Percentiles rank a stretch among this genome's conserved stretches.
Conservation (phyloP, 331 rosid species). For the Dryas integrifolia region DNA sequence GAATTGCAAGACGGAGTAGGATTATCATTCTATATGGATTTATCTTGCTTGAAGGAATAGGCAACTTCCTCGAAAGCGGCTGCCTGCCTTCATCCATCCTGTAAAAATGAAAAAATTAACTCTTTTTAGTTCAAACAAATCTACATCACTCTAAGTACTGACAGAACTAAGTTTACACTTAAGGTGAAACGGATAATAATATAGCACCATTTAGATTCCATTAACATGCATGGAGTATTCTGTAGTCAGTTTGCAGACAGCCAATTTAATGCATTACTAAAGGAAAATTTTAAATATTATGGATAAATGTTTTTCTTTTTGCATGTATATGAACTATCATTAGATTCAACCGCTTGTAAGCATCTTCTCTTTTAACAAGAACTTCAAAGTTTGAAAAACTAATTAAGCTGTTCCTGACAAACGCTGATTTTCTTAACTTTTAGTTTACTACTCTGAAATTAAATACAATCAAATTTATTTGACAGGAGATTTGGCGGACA, state of each 20-base stretch:
- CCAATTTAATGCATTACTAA: too few relatives aligned
- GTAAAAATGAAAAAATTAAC: conserved; percentile 12
- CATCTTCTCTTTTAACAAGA: not conserved
- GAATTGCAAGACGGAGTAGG: conserved; percentile 56
- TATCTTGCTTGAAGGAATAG: conserved; percentile 62
- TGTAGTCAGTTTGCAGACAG: not conserved
- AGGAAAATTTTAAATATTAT: not conserved
- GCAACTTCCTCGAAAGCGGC: conserved; percentile 69
- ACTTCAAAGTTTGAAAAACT: not conserved
- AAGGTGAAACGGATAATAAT: not conserved
- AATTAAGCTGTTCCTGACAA: not conserved
- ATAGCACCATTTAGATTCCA: conserved; percentile 1
- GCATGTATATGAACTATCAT: not conserved
- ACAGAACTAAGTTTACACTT: not conserved
- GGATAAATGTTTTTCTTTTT: too few relatives aligned
- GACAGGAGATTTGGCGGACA: not conserved
- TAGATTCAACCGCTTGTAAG: not conserved
- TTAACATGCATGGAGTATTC: not conserved
- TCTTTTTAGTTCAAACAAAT: not conserved
- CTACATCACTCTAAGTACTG: not conserved
- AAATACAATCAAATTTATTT: not conserved
- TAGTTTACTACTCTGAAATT: too few relatives aligned
- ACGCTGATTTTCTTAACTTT: too few relatives aligned
- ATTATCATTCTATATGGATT: conserved; percentile 76
- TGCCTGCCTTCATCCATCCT: conserved; percentile 93